These are phyloP conservation scores for Talaromyces verruculosus DNA, from an alignment of 2,329 filamentous ascomycete species.

Conservation along the genomic window DNA sequence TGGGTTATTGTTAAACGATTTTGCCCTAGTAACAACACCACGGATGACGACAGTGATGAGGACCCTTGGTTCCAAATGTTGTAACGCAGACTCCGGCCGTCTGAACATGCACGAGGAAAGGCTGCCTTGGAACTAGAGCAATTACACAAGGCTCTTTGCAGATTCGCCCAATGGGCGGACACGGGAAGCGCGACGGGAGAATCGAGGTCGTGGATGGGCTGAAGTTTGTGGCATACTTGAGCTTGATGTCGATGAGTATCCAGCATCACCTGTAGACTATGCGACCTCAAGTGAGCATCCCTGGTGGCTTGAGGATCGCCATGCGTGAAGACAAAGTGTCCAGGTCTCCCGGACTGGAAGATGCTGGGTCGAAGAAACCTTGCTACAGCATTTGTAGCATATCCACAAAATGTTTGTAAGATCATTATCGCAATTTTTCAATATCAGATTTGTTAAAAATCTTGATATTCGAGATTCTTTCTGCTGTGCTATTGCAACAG, in stretches of 20 bases:
- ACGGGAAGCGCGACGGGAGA: not conserved
- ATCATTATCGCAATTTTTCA: too few species aligned
- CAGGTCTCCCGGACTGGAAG: too few species aligned
- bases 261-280: not conserved
- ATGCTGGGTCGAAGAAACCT: too few species aligned
- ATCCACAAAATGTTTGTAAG: too few species aligned
- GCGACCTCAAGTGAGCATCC: not conserved
- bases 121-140: not conserved
- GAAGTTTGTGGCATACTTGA: not conserved
- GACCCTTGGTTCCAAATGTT: not conserved
- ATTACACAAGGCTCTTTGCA: not conserved
- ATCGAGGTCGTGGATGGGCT: not conserved
- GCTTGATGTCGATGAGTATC: not conserved
- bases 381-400: too few species aligned
- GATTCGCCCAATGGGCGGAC: not conserved
- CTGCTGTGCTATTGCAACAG: too few species aligned
- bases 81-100: not conserved
- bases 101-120: not conserved
- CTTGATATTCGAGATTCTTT: too few species aligned
- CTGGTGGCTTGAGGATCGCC: not conserved
- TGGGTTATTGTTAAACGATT: too few species aligned
- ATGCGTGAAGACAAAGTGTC: too few species aligned
- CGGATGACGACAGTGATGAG: too few species aligned
- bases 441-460: too few species aligned
- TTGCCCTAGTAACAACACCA: too few species aligned